These are phyloP conservation scores for Biancaea sappan DNA, from an alignment of 306 rosid genomes.

Conservation along the genomic window DNA sequence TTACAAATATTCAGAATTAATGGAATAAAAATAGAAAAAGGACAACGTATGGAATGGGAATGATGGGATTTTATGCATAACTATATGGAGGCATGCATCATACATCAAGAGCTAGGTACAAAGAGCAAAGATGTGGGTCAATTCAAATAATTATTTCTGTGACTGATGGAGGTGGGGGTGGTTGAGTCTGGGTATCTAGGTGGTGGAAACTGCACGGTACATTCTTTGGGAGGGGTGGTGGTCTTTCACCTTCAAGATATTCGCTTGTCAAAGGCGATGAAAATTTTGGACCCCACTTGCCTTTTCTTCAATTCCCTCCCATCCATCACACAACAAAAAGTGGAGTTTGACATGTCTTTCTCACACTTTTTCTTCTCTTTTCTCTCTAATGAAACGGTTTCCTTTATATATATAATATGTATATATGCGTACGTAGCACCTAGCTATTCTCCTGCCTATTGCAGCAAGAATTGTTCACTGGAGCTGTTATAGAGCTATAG, in stretches of 20 bases:
- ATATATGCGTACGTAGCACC: background rate
- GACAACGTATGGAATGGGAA: background rate
- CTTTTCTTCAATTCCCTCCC: slow-evolving; percentile 36
- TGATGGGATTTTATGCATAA: background rate
- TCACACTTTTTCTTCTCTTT: slow-evolving; percentile 24
- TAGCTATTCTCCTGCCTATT: slow-evolving; percentile 1
- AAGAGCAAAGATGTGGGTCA: slow-evolving; percentile 13
- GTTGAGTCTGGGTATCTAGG: slow-evolving; percentile 37
- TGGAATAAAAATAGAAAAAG: background rate
- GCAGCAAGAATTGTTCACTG: slow-evolving; percentile 17
- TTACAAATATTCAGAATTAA: background rate
- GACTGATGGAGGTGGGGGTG: slow-evolving; percentile 34
- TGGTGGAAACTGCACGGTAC: slow-evolving; percentile 27
- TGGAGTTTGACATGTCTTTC: slow-evolving; percentile 36
- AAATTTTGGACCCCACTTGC: slow-evolving; percentile 38
- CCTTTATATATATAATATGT: background rate
- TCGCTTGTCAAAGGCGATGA: slow-evolving; percentile 45
- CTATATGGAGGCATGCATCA: background rate
- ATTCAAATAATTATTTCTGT: slow-evolving; percentile 23
- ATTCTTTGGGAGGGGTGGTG: slow-evolving; percentile 35
- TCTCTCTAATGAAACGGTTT: slow-evolving; percentile 26
- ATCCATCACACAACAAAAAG: slow-evolving; percentile 38
- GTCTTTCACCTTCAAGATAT: slow-evolving; percentile 52
- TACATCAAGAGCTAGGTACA: slow-evolving; percentile 13
- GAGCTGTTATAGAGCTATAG: background rate